Base-by-base conservation (phyloP, 257 asterid species). In the Solanum sejunctum region DNA sequence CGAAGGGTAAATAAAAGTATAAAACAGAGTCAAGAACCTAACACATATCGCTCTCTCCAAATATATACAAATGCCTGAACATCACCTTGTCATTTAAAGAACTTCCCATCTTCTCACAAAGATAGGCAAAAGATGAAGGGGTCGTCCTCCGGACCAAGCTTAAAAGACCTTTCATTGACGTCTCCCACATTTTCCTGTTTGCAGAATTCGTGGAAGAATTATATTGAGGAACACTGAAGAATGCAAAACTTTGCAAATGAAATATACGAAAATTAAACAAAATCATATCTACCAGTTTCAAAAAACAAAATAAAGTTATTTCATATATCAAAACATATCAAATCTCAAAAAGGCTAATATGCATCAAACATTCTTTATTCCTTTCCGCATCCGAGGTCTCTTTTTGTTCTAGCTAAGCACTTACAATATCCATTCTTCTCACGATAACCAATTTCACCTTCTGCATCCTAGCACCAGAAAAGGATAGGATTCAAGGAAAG, bases 131-230 rank as follows among this genome's bases (percentile, higher is more conserved):
- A 71, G 97, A 92, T 84, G 99, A 94, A 32, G 98, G 98, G 83
- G 96, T 90, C 64, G 94, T 93, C 92, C 98, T 95, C 86, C 94
- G 91, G 87, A 97, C 98, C 96, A 97, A 89, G 98, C 95, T 97
- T 85, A 83, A 87, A 89, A 97, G 94, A 87, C 99, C 99, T 90
- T 90, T 86, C 99, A 97, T 95, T 87, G 99, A 97, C 81, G 88
- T 94, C 92, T 97, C 99, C 99, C 99, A 97, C 99, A 97, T 95
- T 51, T 95, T 95, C 91, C 99, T 97, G 93, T 87, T 84, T 57
- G 81, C 71, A 85, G 85, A 79, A 84, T 81, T 70, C 71, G 51
- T 57, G 54, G 8, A 70, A 20, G 72, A 77, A 47, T 63, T 81
- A 70, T 69, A 79, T 63, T 83, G 67, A 78, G 73, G 52, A 89